Percentiles rank a stretch among this genome's conserved stretches.
Conservation (phyloP, 169 alveolate species). For the Eimeria brunetti region DNA sequence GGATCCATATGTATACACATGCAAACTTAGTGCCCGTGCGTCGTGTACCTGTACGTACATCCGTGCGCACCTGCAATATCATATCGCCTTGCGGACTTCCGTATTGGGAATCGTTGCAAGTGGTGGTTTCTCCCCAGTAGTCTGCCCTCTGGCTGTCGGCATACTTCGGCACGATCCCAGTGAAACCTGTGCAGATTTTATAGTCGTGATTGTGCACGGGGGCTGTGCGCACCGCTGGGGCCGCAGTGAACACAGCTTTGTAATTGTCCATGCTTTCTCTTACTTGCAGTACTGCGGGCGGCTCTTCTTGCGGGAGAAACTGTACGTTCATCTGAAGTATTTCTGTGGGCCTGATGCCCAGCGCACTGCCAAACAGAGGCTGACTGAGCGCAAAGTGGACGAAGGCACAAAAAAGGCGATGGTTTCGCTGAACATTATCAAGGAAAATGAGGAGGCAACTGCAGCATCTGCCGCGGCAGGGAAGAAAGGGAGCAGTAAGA, state of each 20-base stretch:
- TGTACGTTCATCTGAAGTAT: conserved; percentile 89
- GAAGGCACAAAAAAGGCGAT: conserved; percentile 86
- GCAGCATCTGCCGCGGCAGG: background rate
- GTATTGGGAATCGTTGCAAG: background rate
- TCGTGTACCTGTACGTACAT: background rate
- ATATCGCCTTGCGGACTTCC: background rate
- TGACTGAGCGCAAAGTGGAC: conserved; percentile 86
- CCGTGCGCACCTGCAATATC: background rate
- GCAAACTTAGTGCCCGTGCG: background rate
- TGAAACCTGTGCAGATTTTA: background rate
- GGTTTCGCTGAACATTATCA: conserved; percentile 86
- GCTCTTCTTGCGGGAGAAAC: conserved; percentile 88
- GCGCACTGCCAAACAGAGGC: conserved; percentile 91
- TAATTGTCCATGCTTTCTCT: too few species aligned
- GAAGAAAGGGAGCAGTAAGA: conserved; percentile 68
- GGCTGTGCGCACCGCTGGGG: background rate
- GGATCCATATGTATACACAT: background rate
- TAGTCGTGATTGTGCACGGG: background rate
- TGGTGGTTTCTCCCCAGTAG: background rate
- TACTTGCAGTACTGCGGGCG: conserved; percentile 91
- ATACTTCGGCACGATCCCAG: background rate
- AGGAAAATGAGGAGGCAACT: background rate
- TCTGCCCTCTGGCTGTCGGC: background rate
- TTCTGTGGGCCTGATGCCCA: conserved; percentile 95
- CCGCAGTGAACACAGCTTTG: background rate